These are phyloP conservation scores for Aspergillus hiratsukae DNA, from an alignment of 2,329 filamentous ascomycete species.

Conservation along the genomic window DNA sequence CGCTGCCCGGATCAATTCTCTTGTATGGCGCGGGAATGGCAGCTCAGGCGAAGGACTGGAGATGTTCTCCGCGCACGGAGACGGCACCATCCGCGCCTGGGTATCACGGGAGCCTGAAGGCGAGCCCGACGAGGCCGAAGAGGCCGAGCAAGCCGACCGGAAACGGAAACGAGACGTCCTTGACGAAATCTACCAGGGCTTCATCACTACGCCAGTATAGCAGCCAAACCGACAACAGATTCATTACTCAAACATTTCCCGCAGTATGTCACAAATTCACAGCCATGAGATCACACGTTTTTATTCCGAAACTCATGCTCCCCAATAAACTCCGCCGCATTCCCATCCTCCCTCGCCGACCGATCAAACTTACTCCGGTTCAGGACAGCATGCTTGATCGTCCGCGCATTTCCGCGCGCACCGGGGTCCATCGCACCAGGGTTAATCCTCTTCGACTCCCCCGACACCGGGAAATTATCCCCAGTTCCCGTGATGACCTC, in stretches of 20 bases:
- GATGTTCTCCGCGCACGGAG: conserved; percentile 77
- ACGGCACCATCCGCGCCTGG: conserved; percentile 82
- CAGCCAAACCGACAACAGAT: background rate
- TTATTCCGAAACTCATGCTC: conserved; percentile 27
- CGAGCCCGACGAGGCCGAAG: conserved; percentile 40
- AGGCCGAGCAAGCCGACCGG: conserved; percentile 48
- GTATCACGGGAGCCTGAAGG: conserved; percentile 55
- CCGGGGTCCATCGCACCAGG: conserved; percentile 29
- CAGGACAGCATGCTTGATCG: conserved; percentile 36
- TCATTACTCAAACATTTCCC: background rate
- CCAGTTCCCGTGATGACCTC: conserved; percentile 42
- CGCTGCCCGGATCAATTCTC: conserved; percentile 63
- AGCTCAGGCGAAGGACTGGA: conserved; percentile 55
- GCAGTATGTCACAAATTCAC: background rate
- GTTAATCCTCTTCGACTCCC: conserved; percentile 34
- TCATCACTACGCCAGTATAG: conserved; percentile 48
- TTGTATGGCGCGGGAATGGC: conserved; percentile 69
- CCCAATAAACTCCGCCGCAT: conserved; percentile 25
- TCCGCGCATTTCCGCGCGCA: conserved; percentile 35
- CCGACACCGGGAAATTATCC: conserved; percentile 32
- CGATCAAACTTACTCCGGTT: conserved; percentile 36
- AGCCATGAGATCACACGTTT: conserved; percentile 12
- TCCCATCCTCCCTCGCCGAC: conserved; percentile 34
- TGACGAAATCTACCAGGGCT: conserved; percentile 71
- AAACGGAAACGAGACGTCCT: conserved; percentile 73